phyloP scores from a whole-genome alignment of 208 protist species.

The Entamoeba histolytica region DNA sequence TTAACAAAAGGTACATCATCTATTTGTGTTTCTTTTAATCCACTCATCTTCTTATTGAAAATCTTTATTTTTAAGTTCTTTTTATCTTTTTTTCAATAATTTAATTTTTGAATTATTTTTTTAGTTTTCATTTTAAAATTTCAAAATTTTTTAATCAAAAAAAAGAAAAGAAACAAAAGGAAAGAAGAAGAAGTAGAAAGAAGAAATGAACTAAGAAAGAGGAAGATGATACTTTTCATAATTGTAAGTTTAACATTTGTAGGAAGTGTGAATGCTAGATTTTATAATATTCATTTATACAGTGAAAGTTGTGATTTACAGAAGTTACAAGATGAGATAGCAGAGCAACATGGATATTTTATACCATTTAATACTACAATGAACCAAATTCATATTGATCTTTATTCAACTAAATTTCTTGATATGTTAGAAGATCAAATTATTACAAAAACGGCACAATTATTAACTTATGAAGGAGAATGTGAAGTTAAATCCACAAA shows the following conservation, averaged over 20 bases:
- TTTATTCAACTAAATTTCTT: not conserved
- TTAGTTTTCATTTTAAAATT: too few relatives aligned
- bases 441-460: not conserved
- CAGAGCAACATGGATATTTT: not conserved
- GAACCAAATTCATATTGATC: not conserved
- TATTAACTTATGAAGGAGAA: not conserved
- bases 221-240: too few relatives aligned
- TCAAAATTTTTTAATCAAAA: too few relatives aligned
- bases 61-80: too few relatives aligned
- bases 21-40: too few relatives aligned
- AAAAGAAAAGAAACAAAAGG: too few relatives aligned
- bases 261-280: not conserved
- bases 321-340: not conserved
- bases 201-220: too few relatives aligned
- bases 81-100: too few relatives aligned
- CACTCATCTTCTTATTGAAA: too few relatives aligned
- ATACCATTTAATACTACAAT: not conserved
- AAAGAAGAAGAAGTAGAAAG: too few relatives aligned
- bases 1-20: not conserved
- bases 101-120: too few relatives aligned
- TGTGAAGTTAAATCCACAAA: not conserved
- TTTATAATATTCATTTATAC: not conserved
- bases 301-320: not conserved
- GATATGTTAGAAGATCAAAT: not conserved
- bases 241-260: too few relatives aligned